These are phyloP conservation scores for Ophiostoma ips DNA, from an alignment of 2,329 filamentous ascomycete species.

Conservation along the genomic window DNA sequence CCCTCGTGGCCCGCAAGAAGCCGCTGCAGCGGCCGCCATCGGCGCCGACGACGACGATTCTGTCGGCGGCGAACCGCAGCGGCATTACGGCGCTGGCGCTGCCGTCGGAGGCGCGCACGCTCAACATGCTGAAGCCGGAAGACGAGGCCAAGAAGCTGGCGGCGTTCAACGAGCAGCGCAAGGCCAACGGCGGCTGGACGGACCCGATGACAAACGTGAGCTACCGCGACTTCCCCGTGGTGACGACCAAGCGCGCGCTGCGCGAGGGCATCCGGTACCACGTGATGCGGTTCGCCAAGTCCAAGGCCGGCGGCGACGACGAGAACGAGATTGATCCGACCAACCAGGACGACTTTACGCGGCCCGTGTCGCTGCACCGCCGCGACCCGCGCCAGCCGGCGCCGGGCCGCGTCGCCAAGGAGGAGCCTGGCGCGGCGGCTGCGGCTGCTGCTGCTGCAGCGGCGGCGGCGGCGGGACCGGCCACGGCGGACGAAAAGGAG, in stretches of 20 bases:
- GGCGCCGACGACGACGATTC: slow-evolving; percentile 7
- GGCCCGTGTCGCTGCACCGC: slow-evolving; percentile 78
- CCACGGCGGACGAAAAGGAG: slow-evolving; percentile 40
- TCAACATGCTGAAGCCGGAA: slow-evolving; percentile 7
- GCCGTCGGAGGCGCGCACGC: slow-evolving; percentile 12
- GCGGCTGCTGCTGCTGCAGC: slow-evolving; percentile 19
- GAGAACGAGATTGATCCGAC: slow-evolving; percentile 48
- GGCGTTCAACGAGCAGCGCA: slow-evolving; percentile 28
- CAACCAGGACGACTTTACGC: slow-evolving; percentile 65
- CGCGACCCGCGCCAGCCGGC: slow-evolving; percentile 65
- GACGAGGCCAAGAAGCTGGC: slow-evolving; percentile 17
- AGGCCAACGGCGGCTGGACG: slow-evolving; percentile 43
- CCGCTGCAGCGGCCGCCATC: slow-evolving; percentile 24
- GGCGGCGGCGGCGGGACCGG: slow-evolving; percentile 22
- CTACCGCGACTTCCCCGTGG: slow-evolving; percentile 46
- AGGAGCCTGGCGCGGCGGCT: slow-evolving; percentile 18
- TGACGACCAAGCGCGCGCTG: slow-evolving; percentile 69
- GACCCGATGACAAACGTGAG: slow-evolving; percentile 28
- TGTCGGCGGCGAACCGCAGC: slow-evolving; percentile 9
- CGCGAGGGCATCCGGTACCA: slow-evolving; percentile 74
- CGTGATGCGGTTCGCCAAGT: slow-evolving; percentile 62
- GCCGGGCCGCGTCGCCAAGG: slow-evolving; percentile 49
- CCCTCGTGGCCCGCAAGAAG: slow-evolving; percentile 49
- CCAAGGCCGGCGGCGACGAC: slow-evolving; percentile 31
- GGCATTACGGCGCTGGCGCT: slow-evolving; percentile 11